These are phyloP conservation scores for Gnetum montanum DNA, from an alignment of 75 land plant species.

Conservation along the genomic window DNA sequence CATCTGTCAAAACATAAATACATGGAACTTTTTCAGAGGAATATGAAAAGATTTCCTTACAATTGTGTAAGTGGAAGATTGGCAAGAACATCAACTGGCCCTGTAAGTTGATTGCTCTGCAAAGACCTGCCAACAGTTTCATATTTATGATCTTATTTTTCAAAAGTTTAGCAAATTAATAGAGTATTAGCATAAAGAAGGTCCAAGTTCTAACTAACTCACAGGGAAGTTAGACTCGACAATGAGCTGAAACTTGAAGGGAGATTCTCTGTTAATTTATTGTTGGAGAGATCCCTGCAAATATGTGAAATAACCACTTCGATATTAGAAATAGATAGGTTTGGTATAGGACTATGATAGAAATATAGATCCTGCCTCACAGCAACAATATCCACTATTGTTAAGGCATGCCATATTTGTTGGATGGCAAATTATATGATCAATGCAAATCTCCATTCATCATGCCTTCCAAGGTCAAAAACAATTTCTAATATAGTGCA, in stretches of 20 bases:
- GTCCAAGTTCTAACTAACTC: conserved; percentile 13
- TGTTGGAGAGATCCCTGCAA: conserved; percentile 83
- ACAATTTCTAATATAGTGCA: too few species aligned
- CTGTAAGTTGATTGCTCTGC: conserved; percentile 79
- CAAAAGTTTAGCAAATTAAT: neutral
- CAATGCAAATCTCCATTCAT: too few species aligned
- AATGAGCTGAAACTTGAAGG: conserved; percentile 61
- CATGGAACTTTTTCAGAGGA: neutral
- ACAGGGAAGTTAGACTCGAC: conserved; percentile 53
- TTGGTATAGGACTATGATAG: too few species aligned
- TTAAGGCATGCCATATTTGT: too few species aligned
- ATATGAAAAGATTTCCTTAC: conserved; percentile 24
- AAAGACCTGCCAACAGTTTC: conserved; percentile 51
- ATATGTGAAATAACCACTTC: neutral
- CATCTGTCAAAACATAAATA: neutral
- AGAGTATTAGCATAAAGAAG: neutral
- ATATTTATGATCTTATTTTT: neutral
- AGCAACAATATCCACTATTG: too few species aligned
- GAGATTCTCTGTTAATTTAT: conserved; percentile 48
- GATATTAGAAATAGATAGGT: too few species aligned
- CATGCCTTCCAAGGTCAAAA: too few species aligned
- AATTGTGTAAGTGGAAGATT: conserved; percentile 51
- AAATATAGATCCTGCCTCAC: too few species aligned
- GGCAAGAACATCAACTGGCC: conserved; percentile 61
- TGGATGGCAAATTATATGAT: too few species aligned